Conservation (phyloP, 192 early-diverging fungal species). For the Linnemannia elongata region DNA sequence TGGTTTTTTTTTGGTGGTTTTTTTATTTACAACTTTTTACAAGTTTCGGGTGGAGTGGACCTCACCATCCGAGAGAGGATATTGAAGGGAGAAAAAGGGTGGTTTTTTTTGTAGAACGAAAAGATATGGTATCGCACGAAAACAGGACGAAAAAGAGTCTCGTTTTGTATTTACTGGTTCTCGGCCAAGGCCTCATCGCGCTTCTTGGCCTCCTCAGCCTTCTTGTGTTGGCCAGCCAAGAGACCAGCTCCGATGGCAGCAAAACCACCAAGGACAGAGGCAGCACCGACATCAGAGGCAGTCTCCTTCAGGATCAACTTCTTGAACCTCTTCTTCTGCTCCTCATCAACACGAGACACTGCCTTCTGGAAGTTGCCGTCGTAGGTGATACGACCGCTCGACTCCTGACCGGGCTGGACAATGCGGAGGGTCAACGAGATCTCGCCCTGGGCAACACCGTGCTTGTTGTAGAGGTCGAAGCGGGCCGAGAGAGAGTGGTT, state of each 20-base stretch:
- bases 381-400: constrained; percentile 5
- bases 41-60: background rate
- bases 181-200: background rate
- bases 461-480: constrained; percentile 52
- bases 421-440: constrained; percentile 40
- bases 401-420: constrained; percentile 17
- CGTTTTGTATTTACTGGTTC: background rate
- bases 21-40: constrained; percentile 1
- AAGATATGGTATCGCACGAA: background rate
- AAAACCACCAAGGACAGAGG: constrained; percentile 19
- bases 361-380: constrained; percentile 26
- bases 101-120: background rate
- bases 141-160: background rate
- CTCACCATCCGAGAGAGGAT: background rate
- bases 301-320: constrained; percentile 25
- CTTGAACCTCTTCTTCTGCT: constrained; percentile 54
- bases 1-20: background rate
- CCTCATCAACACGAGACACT: constrained; percentile 28
- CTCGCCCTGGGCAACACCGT: constrained; percentile 46
- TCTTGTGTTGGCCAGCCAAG: background rate
- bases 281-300: constrained; percentile 39
- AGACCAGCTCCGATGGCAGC: background rate
- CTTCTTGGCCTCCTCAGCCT: background rate
- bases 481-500: constrained; percentile 31
- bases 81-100: background rate